These are phyloP conservation scores for Apiospora aurea DNA, from an alignment of 2,329 filamentous ascomycete species.

Conservation along the genomic window DNA sequence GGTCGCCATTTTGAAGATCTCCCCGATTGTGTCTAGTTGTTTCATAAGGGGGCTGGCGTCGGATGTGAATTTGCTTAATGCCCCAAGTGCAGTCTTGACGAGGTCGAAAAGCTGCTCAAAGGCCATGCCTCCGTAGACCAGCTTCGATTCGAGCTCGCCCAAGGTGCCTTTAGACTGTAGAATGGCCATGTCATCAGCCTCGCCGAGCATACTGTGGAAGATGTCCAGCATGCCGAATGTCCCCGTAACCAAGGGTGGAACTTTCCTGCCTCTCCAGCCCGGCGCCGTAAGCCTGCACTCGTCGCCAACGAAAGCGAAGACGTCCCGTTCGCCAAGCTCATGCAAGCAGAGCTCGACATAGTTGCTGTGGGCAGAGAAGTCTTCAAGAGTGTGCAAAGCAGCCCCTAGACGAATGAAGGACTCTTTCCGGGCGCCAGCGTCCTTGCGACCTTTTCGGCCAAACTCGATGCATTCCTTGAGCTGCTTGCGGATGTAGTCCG, in stretches of 20 bases:
- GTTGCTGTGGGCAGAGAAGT: constrained; percentile 62
- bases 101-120: constrained; percentile 42
- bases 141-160: constrained; percentile 38
- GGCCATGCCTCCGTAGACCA: constrained; percentile 38
- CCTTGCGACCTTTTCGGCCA: constrained; percentile 34
- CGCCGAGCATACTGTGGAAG: constrained; percentile 42
- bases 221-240: constrained; percentile 55
- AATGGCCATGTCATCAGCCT: constrained; percentile 42
- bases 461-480: constrained; percentile 36
- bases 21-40: constrained; percentile 37
- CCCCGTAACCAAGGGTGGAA: constrained; percentile 60
- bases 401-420: constrained; percentile 50
- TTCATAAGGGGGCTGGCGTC: constrained; percentile 35
- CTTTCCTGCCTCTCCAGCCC: constrained; percentile 48
- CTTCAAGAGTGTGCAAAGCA: constrained; percentile 60
- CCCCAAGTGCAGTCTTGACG: constrained; percentile 36
- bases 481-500: constrained; percentile 39
- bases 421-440: constrained; percentile 34
- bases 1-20: constrained; percentile 38
- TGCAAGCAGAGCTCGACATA: constrained; percentile 59
- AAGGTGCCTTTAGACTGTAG: constrained; percentile 40
- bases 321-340: constrained; percentile 57
- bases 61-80: constrained; percentile 34
- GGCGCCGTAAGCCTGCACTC: constrained; percentile 44
- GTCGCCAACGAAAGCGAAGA: constrained; percentile 59